Evolutionary conservation across 139 green algal species (phyloP), one percentile per base, ranked within the genome.

Genomic region (Micromonas pusilla): DNA sequence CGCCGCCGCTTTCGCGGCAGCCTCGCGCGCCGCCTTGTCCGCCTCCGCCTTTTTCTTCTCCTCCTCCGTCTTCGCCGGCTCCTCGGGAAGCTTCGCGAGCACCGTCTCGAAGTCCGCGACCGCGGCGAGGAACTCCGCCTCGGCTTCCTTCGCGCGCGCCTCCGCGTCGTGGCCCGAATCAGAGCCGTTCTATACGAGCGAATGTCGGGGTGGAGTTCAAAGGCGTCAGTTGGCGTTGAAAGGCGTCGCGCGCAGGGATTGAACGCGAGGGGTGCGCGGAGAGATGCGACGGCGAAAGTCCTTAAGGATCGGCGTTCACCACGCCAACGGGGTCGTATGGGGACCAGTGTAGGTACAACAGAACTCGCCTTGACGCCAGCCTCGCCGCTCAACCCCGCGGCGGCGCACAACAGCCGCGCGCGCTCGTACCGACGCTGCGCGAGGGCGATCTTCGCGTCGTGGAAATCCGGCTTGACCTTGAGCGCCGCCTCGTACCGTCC

Each of bases 401-500:
- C 52, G 19, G 54, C 57, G 72, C 52, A 63, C 1, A 78, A 28
- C 53, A 78, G 53, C 13, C 57, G 32, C 52, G 77, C 68, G 54
- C 70, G 68, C 70, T 82, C 77, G 36, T 74, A 82, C 16, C 57
- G 52, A n/a, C 53, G 26, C 13, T 83, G 79, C 6, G 72, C 90
- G 52, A 90, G 60, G 13, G 77, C 73, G 4, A 80, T 74, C 26
- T 80, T 26, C 2, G 78, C 88, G 78, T 93, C 89, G 70, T 86
- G 87, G 52, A 83, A 89, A 75, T 92, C 86, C 0, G 85, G 52
- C 71, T 91, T 91, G 78, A 87, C 67, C 23, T 38, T 72, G 80
- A 95, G 81, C 0, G 86, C 84, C 83, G 92, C 82, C 70, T 91
- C 83, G 79, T 91, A 91, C 76, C 87, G 87, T 45, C 79, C 81